These are phyloP conservation scores for Tricholoma saponaceum DNA, from an alignment of 768 basidiomycete genomes.

Conservation along the genomic window DNA sequence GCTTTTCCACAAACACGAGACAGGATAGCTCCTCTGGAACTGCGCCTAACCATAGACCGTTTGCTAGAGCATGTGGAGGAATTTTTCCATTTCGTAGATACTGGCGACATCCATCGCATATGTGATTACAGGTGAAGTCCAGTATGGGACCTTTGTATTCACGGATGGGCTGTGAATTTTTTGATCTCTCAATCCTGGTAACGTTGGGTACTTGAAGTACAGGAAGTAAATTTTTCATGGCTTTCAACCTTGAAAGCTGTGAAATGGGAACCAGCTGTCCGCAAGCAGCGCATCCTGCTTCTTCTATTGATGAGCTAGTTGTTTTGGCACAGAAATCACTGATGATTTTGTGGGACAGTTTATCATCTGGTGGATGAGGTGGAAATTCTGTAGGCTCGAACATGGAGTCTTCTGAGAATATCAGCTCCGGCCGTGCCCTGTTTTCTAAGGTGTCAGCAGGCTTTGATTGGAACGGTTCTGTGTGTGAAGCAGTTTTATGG, in stretches of 20 bases:
- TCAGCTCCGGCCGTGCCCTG: neutral
- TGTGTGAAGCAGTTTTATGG: no score
- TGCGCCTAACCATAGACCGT: constrained; percentile 14
- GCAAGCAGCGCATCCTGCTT: neutral
- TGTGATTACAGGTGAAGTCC: neutral
- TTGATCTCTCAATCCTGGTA: neutral
- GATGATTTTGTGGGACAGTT: neutral
- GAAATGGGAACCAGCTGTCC: neutral
- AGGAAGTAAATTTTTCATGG: neutral
- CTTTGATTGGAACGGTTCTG: no score
- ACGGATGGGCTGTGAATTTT: neutral
- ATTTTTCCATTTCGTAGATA: neutral
- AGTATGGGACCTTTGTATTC: neutral
- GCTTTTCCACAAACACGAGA: constrained; percentile 26
- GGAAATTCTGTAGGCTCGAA: neutral
- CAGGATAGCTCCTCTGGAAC: constrained; percentile 18
- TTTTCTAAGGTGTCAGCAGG: neutral
- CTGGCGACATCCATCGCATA: neutral
- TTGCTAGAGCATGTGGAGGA: neutral
- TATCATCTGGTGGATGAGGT: no score
- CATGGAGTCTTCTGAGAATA: neutral
- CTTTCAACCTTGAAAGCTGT: neutral
- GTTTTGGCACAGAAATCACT: neutral
- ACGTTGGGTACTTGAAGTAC: neutral
- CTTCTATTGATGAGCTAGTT: neutral